Conservation (phyloP, 768 basidiomycete species). For the Thelephora ganbajun region DNA sequence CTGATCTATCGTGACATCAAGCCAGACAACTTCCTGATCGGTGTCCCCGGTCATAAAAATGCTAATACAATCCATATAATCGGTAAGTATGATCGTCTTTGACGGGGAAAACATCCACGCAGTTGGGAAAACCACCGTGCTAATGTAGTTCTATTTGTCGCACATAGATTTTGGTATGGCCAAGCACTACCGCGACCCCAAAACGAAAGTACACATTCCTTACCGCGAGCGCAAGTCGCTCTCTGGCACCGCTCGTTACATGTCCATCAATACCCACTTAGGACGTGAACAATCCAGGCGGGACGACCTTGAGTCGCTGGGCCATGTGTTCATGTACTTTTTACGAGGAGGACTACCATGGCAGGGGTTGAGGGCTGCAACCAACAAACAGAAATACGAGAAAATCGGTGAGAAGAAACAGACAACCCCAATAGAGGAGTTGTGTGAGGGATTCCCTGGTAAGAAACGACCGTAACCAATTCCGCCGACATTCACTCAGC, state of each 20-base stretch:
- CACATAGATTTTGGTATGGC: slow-evolving; percentile 93
- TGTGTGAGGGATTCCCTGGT: slow-evolving; percentile 97
- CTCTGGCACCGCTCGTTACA: slow-evolving; percentile 94
- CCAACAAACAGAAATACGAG: slow-evolving; percentile 99
- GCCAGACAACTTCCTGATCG: slow-evolving; percentile 97
- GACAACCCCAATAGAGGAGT: slow-evolving; percentile 76
- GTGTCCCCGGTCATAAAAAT: slow-evolving; percentile 80
- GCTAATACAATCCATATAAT: slow-evolving; percentile 84
- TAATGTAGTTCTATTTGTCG: slow-evolving; percentile 7
- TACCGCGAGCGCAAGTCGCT: slow-evolving; percentile 96
- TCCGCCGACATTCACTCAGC: slow-evolving; percentile 1
- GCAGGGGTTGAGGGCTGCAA: slow-evolving; percentile 95
- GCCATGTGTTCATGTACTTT: slow-evolving; percentile 99
- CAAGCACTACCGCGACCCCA: slow-evolving; percentile 97
- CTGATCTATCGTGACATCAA: slow-evolving; percentile 99
- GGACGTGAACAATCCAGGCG: slow-evolving; percentile 90
- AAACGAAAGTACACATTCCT: slow-evolving; percentile 96
- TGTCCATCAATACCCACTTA: slow-evolving; percentile 98
- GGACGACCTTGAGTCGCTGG: slow-evolving; percentile 92
- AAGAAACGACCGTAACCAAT: slow-evolving; percentile 13
- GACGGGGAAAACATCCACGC: neutral
- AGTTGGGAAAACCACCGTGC: neutral
- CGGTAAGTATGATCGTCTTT: slow-evolving; percentile 30
- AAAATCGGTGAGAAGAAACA: slow-evolving; percentile 99
- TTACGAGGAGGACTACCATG: slow-evolving; percentile 91